Base-by-base conservation (phyloP, 257 asterid species). In the Dorcoceras hygrometricum region DNA sequence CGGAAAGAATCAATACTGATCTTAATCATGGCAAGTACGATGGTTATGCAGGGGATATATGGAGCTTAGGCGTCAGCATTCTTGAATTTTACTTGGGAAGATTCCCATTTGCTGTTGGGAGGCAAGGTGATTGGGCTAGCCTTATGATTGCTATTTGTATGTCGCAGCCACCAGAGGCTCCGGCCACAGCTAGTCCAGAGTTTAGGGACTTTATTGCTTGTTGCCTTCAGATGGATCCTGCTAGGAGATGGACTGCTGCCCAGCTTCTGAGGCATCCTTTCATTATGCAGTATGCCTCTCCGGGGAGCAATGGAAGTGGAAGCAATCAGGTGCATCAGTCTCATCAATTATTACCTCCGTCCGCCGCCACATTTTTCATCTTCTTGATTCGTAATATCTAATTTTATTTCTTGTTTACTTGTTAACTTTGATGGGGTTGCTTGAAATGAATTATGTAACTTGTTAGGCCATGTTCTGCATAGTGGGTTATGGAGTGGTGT, bases 51-150 rank as follows among this genome's bases (percentile, higher is more conserved):
- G 97, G 97, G 8, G 98, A 91, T 70, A 89, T 91, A 39, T 91
- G 98, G 98, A 89, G 98, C 34, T 69, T 91, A 5, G 98, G 98
- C 0, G 98, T 91, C 57, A 91, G 98, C 83, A 82, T 88, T 46
- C 79, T 91, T 23, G 98, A 91, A 71, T 88, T 91, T 65, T 91
- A 89, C 62, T 67, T 91, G 74, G 98, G 98, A 0, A 81, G 72
- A 27, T 91, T 86, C 56, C 98, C 96, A 0, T 91, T 91, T 70
- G 70, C 83, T 8, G 96, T 83, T 1, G 94, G 89, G 1, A 79
- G 98, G 75, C 91, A 83, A 70, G 96, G 98, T 0, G 98, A 91
- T 73, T 91, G 98, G 98, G 98, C 98, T 1, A 85, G 88, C 22
- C 81, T 91, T 4, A 91, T 91, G 97, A 72, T 78, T 34, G 97